Conservation (phyloP, 1,284 basidiomycete species). For the Leccinum griseonigrum region DNA sequence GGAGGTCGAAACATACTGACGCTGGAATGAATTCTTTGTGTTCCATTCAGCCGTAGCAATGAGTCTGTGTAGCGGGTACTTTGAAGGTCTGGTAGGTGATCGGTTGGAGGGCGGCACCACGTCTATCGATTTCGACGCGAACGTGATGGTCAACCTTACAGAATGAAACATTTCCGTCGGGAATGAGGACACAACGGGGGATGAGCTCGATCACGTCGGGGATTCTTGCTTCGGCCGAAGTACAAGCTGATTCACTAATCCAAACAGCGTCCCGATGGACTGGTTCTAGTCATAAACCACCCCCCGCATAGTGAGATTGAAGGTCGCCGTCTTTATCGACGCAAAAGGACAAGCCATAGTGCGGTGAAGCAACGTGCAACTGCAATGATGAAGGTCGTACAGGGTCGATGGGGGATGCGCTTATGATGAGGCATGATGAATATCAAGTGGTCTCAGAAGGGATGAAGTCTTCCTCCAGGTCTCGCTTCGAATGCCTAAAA, state of each 20-base stretch:
- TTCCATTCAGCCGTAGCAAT: constrained; percentile 6
- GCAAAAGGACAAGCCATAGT: constrained; percentile 38
- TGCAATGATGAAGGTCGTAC: constrained; percentile 8
- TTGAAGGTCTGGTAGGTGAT: constrained; percentile 38
- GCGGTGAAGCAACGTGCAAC: constrained; percentile 39
- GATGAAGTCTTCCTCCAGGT: constrained; percentile 34
- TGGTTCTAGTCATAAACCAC: constrained; percentile 1
- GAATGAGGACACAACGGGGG: neutral
- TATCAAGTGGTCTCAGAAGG: constrained; percentile 34
- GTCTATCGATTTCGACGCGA: constrained; percentile 22
- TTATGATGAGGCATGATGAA: constrained; percentile 31
- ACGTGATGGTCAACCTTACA: constrained; percentile 25
- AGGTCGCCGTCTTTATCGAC: constrained; percentile 29
- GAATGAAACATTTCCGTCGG: constrained; percentile 20
- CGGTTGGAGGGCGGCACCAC: neutral
- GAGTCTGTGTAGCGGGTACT: constrained; percentile 21
- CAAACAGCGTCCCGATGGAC: neutral
- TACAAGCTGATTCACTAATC: constrained; percentile 1
- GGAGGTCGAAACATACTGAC: constrained; percentile 16
- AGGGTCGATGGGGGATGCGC: neutral
- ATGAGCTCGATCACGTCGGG: neutral
- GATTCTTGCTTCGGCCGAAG: neutral
- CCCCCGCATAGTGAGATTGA: constrained; percentile 19
- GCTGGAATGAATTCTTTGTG: constrained; percentile 13
- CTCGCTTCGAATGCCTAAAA: constrained; percentile 17